phyloP scores from a whole-genome alignment of 768 basidiomycete species.

The Mycena amicta region DNA sequence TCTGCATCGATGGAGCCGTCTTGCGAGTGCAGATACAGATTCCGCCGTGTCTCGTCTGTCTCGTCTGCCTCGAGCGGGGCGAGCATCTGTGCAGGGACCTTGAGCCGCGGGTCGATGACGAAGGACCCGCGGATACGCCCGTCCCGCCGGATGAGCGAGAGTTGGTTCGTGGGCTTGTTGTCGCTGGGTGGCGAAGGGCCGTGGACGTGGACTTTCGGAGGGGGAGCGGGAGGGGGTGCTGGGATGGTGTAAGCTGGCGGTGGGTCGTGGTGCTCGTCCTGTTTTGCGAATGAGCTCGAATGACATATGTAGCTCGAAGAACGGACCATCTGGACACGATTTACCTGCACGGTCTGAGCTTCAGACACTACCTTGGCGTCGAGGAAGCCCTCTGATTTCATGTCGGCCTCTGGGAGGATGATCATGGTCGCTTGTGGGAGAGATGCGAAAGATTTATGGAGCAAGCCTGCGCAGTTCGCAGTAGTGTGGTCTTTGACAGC shows the following conservation, averaged over 20 bases:
- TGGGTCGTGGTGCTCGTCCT: constrained; percentile 19
- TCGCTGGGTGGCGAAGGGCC: background rate
- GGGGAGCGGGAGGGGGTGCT: background rate
- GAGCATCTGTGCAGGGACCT: constrained; percentile 40
- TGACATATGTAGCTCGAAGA: too few species aligned
- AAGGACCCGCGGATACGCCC: constrained; percentile 38
- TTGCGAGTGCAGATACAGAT: constrained; percentile 36
- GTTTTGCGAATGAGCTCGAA: background rate
- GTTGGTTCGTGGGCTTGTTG: constrained; percentile 36
- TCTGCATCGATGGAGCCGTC: constrained; percentile 41
- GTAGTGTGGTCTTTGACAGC: too few species aligned
- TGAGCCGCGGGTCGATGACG: constrained; percentile 45
- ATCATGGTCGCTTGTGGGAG: constrained; percentile 9
- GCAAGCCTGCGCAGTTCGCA: too few species aligned
- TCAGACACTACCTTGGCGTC: constrained; percentile 1
- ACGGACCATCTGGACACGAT: background rate
- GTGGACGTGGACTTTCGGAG: background rate
- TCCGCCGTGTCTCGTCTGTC: constrained; percentile 41
- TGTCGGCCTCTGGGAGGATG: constrained; percentile 3
- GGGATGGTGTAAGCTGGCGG: constrained; percentile 12
- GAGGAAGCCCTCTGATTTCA: background rate
- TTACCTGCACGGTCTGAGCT: constrained; percentile 3
- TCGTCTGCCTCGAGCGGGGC: constrained; percentile 39
- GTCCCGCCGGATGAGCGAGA: constrained; percentile 33
- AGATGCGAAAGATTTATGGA: too few species aligned